These are phyloP conservation scores for Debaryomyces fabryi DNA, from an alignment of 1,139 yeast species.

Conservation along the genomic window DNA sequence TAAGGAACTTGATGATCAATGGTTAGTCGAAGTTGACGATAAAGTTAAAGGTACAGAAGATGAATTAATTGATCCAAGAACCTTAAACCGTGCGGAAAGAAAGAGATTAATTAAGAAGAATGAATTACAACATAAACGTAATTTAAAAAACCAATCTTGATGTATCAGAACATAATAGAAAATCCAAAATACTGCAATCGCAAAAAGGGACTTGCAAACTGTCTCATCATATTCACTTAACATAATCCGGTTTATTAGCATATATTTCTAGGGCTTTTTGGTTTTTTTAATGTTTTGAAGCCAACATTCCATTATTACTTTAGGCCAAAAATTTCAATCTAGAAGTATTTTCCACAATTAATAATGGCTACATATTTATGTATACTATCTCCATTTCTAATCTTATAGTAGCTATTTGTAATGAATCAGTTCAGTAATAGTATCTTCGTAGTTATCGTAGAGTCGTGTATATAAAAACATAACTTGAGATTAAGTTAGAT, in stretches of 20 bases:
- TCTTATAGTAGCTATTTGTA: not conserved
- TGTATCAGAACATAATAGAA: not conserved
- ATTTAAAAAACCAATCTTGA: constrained; percentile 47
- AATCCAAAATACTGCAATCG: not conserved
- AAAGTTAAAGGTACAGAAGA: constrained; percentile 63
- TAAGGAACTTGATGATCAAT: constrained; percentile 83
- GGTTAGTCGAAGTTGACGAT: constrained; percentile 95
- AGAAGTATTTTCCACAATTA: not conserved
- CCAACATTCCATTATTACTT: not conserved
- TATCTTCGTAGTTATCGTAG: not conserved
- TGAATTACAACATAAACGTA: constrained; percentile 83
- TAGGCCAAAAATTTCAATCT: not conserved
- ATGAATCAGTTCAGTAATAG: not conserved
- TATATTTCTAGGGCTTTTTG: constrained; percentile 1
- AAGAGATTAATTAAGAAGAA: constrained; percentile 85
- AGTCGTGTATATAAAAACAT: not conserved
- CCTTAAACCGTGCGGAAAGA: constrained; percentile 77
- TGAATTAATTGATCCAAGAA: constrained; percentile 86
- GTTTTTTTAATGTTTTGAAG: not conserved
- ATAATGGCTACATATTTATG: constrained; percentile 1
- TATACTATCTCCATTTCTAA: constrained; percentile 5
- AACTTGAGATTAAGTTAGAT: not conserved
- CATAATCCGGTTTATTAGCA: not conserved
- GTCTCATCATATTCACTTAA: not conserved
- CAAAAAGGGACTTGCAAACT: not conserved